Percentiles rank a stretch among this genome's conserved stretches.
Evolutionary conservation across 2,329 filamentous ascomycete species (phyloP).

Genomic region (Botrytis paeoniae): DNA sequence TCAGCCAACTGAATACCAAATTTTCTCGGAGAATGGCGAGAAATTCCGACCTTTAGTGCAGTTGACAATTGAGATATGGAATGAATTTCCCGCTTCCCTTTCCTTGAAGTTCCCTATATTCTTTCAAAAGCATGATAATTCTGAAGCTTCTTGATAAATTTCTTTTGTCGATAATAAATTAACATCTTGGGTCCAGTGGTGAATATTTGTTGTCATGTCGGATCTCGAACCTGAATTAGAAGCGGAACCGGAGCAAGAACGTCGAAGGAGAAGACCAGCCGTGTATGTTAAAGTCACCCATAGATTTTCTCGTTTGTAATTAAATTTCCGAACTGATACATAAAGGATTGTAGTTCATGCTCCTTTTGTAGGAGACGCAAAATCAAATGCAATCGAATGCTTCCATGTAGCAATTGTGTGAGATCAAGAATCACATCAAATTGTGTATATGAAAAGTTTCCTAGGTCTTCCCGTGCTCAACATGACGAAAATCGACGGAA

Average conservation of each 20-base stretch:
- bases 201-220: not conserved
- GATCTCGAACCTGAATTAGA: constrained; percentile 28
- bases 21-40: constrained; percentile 2
- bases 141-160: not conserved
- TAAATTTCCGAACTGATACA: constrained; percentile 22
- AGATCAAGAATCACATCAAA: constrained; percentile 49
- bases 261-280: constrained; percentile 43
- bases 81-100: not conserved
- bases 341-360: constrained; percentile 48
- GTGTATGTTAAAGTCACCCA: constrained; percentile 40
- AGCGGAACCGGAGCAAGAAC: constrained; percentile 33
- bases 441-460: constrained; percentile 48
- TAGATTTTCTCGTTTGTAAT: not conserved
- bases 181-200: not conserved
- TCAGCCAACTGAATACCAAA: not conserved
- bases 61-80: not conserved
- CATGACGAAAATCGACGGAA: not conserved
- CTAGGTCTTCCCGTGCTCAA: constrained; percentile 26
- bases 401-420: constrained; percentile 59
- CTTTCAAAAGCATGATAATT: not conserved
- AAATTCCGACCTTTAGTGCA: not conserved
- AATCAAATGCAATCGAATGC: constrained; percentile 57
- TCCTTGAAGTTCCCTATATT: not conserved
- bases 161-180: not conserved
- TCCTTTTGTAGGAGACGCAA: constrained; percentile 58